A percentile compares a stretch with the other conserved stretches of the same genome.
Conservation (phyloP, 2,329 filamentous ascomycete species). For the Cryphonectria naterciae region DNA sequence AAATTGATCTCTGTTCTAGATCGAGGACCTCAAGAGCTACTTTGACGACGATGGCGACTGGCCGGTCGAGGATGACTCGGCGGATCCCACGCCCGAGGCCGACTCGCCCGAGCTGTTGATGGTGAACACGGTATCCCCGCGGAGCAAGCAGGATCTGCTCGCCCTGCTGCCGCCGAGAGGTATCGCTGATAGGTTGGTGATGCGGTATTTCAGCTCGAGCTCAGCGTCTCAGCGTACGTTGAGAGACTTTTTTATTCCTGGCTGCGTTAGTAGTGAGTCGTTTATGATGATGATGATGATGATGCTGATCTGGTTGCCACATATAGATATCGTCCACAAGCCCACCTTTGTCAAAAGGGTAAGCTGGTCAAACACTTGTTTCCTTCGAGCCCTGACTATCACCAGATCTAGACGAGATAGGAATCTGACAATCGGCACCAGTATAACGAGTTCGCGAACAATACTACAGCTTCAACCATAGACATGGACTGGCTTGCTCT, state of each 20-base stretch:
- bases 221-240: conserved; percentile 56
- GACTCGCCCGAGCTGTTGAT: conserved; percentile 50
- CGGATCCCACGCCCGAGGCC: conserved; percentile 40
- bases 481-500: conserved; percentile 55
- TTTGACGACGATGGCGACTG: conserved; percentile 54
- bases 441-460: conserved; percentile 55
- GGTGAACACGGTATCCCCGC: conserved; percentile 43
- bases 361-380: conserved; percentile 30
- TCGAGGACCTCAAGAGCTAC: conserved; percentile 62
- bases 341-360: conserved; percentile 55
- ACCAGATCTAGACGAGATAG: not conserved
- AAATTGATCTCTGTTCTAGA: conserved; percentile 42
- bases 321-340: conserved; percentile 60
- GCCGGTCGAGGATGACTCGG: conserved; percentile 34
- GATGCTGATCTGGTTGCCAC: conserved; percentile 20
- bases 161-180: conserved; percentile 50
- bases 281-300: not conserved
- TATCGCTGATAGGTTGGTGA: conserved; percentile 55
- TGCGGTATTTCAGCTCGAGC: conserved; percentile 57
- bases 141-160: conserved; percentile 51
- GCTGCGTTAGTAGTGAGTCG: no score
- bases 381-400: not conserved
- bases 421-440: conserved; percentile 33
- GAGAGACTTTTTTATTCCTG: not conserved
- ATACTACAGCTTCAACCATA: conserved; percentile 39